These are phyloP conservation scores for Aschersonia sp. DNA, from an alignment of 2,329 filamentous ascomycete genomes.

Conservation along the genomic window DNA sequence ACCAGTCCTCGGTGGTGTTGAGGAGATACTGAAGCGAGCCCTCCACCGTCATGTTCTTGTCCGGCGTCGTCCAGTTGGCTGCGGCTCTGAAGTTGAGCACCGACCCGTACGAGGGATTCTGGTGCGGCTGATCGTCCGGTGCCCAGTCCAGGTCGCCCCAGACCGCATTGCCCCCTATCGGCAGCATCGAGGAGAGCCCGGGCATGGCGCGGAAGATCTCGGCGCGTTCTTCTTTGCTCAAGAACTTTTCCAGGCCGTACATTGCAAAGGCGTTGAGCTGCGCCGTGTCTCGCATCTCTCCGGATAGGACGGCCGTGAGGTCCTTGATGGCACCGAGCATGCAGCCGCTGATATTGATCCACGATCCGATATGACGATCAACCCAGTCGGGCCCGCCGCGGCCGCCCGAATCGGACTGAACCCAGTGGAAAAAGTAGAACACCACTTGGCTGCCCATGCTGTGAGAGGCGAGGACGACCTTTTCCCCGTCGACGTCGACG, in stretches of 20 bases:
- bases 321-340: constrained; percentile 94
- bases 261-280: constrained; percentile 94
- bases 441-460: constrained; percentile 96
- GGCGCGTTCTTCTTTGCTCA: constrained; percentile 77
- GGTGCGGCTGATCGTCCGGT: constrained; percentile 68
- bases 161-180: constrained; percentile 83
- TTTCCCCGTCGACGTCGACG: constrained; percentile 56
- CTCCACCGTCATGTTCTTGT: constrained; percentile 66
- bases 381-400: constrained; percentile 80
- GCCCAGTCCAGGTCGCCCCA: constrained; percentile 85
- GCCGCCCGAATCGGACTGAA: constrained; percentile 64
- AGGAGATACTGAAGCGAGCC: constrained; percentile 68
- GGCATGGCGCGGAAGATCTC: constrained; percentile 97
- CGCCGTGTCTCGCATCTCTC: constrained; percentile 96
- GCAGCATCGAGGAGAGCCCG: constrained; percentile 90
- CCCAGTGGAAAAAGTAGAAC: constrained; percentile 71
- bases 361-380: constrained; percentile 75
- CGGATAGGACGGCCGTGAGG: constrained; percentile 76
- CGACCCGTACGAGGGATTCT: constrained; percentile 61
- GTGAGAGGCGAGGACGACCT: constrained; percentile 78
- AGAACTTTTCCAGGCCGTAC: constrained; percentile 90
- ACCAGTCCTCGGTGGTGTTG: constrained; percentile 73
- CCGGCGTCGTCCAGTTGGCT: constrained; percentile 47
- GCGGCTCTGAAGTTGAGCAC: constrained; percentile 69
- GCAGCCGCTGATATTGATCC: constrained; percentile 97